Conservation (phyloP, 2,329 filamentous ascomycete genomes). For the Cladosporium phlei region DNA sequence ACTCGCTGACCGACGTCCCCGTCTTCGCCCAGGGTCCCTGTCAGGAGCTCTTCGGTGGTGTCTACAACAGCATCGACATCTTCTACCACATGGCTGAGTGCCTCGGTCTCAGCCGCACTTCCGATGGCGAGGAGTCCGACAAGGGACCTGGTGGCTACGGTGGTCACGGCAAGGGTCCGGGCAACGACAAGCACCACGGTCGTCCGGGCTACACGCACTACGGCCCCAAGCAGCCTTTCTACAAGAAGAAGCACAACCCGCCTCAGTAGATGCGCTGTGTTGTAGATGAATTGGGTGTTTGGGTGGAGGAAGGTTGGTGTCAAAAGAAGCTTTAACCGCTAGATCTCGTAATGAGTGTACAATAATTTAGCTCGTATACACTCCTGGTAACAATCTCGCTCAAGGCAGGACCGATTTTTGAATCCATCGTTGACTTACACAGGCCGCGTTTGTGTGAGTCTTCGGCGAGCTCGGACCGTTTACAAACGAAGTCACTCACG, state of each 20-base stretch:
- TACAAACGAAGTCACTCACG: too few species aligned
- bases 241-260: conserved; percentile 12
- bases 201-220: conserved; percentile 14
- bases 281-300: too few species aligned
- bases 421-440: too few species aligned
- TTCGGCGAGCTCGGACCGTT: too few species aligned
- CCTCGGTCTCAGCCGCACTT: conserved; percentile 48
- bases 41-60: conserved; percentile 67
- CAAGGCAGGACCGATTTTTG: too few species aligned
- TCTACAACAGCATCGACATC: conserved; percentile 66
- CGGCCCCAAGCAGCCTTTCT: conserved; percentile 6
- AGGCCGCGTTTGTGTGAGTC: too few species aligned
- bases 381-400: too few species aligned
- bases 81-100: conserved; percentile 71
- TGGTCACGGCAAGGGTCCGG: conserved; percentile 17
- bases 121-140: conserved; percentile 12
- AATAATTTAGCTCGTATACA: too few species aligned
- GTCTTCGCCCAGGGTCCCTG: conserved; percentile 76
- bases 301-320: too few species aligned
- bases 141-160: conserved; percentile 15
- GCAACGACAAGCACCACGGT: conserved; percentile 13
- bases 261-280: neutral
- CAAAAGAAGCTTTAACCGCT: too few species aligned
- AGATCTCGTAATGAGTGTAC: too few species aligned
- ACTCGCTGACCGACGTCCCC: conserved; percentile 72